phyloP scores from a whole-genome alignment of 306 rosid genomes.

The Bauhinia variegata region DNA sequence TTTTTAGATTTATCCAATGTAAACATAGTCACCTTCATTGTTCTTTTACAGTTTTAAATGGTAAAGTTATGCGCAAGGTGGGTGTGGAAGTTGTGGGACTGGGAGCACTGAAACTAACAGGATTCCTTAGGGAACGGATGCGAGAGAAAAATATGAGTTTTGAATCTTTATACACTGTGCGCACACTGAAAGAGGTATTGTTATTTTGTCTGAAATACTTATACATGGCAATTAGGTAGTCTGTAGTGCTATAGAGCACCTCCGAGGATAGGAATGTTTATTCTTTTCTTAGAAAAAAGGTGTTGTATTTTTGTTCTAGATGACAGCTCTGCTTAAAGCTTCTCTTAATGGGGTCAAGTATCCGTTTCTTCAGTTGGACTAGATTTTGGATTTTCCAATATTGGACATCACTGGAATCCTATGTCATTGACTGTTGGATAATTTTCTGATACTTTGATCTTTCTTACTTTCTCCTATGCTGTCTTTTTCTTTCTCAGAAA shows the following conservation, averaged over 20 bases:
- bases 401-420: neutral
- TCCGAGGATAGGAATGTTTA: conserved; percentile 16
- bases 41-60: conserved; percentile 66
- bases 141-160: conserved; percentile 65
- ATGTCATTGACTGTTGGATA: neutral
- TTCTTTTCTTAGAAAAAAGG: conserved; percentile 4
- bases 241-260: conserved; percentile 20
- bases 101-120: conserved; percentile 91
- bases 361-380: neutral
- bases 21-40: conserved; percentile 12
- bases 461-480: neutral
- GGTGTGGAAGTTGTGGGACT: conserved; percentile 89
- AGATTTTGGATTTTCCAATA: conserved; percentile 11
- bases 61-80: conserved; percentile 85
- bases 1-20: neutral
- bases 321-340: neutral
- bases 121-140: conserved; percentile 83
- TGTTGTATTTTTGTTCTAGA: neutral
- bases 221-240: neutral
- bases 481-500: neutral
- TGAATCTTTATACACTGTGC: conserved; percentile 77
- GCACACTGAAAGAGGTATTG: conserved; percentile 80
- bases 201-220: conserved; percentile 25
- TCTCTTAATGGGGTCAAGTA: conserved; percentile 16
- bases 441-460: neutral